A percentile compares a stretch with the other conserved stretches of the same genome.
Conservation (phyloP, 2,329 filamentous ascomycete genomes). For the Phaeosphaeria sp. region DNA sequence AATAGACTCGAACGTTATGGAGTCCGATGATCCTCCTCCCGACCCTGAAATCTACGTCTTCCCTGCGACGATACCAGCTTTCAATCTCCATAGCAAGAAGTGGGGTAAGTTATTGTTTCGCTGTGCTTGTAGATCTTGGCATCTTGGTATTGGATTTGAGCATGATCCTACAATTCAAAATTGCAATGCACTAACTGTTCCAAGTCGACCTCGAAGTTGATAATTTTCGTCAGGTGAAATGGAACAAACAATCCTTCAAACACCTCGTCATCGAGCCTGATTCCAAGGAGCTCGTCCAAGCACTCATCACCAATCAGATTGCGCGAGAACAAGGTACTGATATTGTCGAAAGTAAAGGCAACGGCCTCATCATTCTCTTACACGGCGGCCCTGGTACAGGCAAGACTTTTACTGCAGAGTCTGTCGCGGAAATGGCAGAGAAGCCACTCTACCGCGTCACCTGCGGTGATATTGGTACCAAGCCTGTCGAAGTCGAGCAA, state of each 20-base stretch:
- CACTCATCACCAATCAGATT: slow-evolving; percentile 11
- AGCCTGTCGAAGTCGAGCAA: slow-evolving; percentile 53
- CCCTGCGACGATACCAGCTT: slow-evolving; percentile 8
- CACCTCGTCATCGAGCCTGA: slow-evolving; percentile 7
- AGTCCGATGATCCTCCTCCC: slow-evolving; percentile 53
- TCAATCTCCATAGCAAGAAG: slow-evolving; percentile 8
- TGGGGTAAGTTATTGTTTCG: slow-evolving; percentile 6
- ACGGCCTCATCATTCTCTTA: slow-evolving; percentile 20
- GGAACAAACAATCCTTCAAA: slow-evolving; percentile 16
- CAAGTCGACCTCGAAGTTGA: slow-evolving; percentile 14
- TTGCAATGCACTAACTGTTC: not conserved
- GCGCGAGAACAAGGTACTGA: slow-evolving; percentile 4
- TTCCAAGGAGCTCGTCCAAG: slow-evolving; percentile 15
- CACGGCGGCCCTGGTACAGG: slow-evolving; percentile 19
- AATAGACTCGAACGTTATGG: slow-evolving; percentile 44
- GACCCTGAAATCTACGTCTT: slow-evolving; percentile 4
- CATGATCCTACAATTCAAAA: too few species aligned
- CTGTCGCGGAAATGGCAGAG: slow-evolving; percentile 16
- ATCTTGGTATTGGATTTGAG: too few species aligned
- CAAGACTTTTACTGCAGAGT: slow-evolving; percentile 21
- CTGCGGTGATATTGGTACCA: slow-evolving; percentile 34
- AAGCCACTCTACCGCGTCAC: slow-evolving; percentile 31
- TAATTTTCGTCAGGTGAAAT: slow-evolving; percentile 5
- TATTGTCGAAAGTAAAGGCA: slow-evolving; percentile 33
- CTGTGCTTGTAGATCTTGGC: not conserved